These are phyloP conservation scores for Plasmodium adleri DNA, from an alignment of 169 alveolate species.

Conservation along the genomic window DNA sequence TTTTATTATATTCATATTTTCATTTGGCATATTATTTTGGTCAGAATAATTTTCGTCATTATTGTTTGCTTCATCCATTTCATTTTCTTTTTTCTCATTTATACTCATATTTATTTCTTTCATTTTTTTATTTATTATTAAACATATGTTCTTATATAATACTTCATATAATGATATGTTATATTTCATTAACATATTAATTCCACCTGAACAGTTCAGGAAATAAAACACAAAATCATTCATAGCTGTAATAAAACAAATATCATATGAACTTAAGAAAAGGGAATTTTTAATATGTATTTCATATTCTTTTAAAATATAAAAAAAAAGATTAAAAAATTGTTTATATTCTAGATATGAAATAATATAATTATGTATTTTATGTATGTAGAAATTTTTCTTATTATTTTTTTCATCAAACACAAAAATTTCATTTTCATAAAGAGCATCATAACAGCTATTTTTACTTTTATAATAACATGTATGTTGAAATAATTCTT, in stretches of 20 bases:
- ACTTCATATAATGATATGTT: conserved; percentile 35
- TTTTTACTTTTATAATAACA: conserved; percentile 70
- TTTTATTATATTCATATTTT: neutral
- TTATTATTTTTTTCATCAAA: conserved; percentile 40
- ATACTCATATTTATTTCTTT: conserved; percentile 39
- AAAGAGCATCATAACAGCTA: conserved; percentile 64
- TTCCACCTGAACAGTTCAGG: conserved; percentile 78
- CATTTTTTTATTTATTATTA: conserved; percentile 74
- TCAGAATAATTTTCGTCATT: neutral
- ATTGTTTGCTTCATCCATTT: neutral
- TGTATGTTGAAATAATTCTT: conserved; percentile 72
- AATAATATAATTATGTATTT: conserved; percentile 68
- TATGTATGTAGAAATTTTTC: conserved; percentile 39
- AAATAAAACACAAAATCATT: conserved; percentile 70
- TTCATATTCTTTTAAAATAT: conserved; percentile 75
- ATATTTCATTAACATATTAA: conserved; percentile 47
- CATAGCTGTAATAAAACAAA: conserved; percentile 62
- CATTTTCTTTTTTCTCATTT: conserved; percentile 21
- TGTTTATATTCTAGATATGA: conserved; percentile 51
- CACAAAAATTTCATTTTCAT: conserved; percentile 72
- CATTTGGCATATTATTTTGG: neutral
- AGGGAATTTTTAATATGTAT: conserved; percentile 38
- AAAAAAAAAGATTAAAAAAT: conserved; percentile 52
- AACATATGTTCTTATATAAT: conserved; percentile 60
- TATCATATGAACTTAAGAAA: conserved; percentile 70